These are phyloP conservation scores for Eremochloa ophiuroides DNA, from an alignment of 176 grass and related monocot genomes.

Conservation along the genomic window DNA sequence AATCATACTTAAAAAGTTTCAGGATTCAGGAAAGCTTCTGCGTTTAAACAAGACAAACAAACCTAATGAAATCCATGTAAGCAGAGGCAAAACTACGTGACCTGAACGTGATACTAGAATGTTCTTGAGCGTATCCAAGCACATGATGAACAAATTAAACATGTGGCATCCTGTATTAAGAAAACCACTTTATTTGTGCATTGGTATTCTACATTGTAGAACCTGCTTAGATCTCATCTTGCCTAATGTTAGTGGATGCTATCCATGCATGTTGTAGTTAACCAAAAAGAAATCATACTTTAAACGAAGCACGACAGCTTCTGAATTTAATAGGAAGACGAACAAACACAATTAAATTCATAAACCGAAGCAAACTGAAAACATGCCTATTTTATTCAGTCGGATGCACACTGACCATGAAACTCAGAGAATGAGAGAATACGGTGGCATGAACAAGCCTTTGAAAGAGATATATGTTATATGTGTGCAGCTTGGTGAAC, in stretches of 20 bases:
- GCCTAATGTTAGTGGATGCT: not conserved
- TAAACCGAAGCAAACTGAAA: not conserved
- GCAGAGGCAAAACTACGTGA: not conserved
- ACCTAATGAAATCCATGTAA: not conserved
- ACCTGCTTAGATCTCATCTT: not conserved
- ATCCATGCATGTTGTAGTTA: not conserved
- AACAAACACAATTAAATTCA: not conserved
- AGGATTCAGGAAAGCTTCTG: no score
- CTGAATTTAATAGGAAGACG: not conserved
- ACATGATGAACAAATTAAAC: not conserved
- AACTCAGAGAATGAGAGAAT: not conserved
- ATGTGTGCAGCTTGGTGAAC: not conserved
- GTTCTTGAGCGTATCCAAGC: not conserved
- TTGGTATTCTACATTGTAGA: not conserved
- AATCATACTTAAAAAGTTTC: not conserved
- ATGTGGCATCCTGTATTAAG: not conserved
- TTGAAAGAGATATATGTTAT: not conserved
- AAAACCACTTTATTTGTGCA: not conserved
- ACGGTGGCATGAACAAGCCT: not conserved
- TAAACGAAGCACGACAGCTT: not conserved
- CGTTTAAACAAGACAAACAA: not conserved
- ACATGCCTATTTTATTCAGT: not conserved
- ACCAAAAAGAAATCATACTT: not conserved
- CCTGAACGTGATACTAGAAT: not conserved
- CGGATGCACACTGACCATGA: not conserved